phyloP scores from a whole-genome alignment of 2,329 filamentous ascomycete species.

The Meredithiella fracta region DNA sequence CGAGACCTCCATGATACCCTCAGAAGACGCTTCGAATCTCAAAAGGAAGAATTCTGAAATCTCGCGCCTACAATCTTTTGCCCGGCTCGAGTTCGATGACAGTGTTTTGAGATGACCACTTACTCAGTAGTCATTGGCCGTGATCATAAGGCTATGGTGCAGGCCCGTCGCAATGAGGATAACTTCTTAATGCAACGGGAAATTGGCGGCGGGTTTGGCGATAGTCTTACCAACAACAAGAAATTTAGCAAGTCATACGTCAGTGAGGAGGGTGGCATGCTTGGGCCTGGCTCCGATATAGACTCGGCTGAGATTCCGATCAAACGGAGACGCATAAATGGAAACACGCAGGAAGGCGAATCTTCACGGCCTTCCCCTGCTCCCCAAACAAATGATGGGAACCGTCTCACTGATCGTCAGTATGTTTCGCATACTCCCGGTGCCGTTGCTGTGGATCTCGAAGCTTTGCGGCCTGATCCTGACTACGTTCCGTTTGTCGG shows the following conservation, averaged over 20 bases:
- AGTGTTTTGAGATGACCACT: conserved; percentile 67
- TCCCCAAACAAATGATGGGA: conserved; percentile 21
- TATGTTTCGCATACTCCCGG: conserved; percentile 44
- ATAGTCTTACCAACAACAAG: conserved; percentile 33
- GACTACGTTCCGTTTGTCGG: conserved; percentile 48
- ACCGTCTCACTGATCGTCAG: conserved; percentile 39
- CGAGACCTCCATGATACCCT: not conserved
- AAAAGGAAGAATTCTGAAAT: not conserved
- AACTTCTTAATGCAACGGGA: conserved; percentile 28
- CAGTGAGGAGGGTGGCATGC: conserved; percentile 53
- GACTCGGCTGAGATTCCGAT: conserved; percentile 27
- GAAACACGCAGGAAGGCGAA: not conserved
- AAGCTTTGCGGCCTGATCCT: conserved; percentile 42
- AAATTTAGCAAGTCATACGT: conserved; percentile 49
- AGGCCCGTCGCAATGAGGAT: conserved; percentile 36
- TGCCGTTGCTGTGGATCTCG: conserved; percentile 42
- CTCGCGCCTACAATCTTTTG: conserved; percentile 36
- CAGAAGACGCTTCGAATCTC: not conserved
- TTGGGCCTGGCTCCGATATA: conserved; percentile 44
- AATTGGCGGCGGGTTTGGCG: conserved; percentile 21
- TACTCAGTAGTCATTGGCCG: conserved; percentile 57
- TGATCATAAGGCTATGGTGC: conserved; percentile 43
- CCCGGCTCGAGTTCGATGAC: conserved; percentile 53
- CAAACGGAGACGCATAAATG: conserved; percentile 5
- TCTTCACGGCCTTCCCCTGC: not conserved